A percentile compares a stretch with the other conserved stretches of the same genome.
Evolutionary conservation across 2,329 filamentous ascomycete genomes (phyloP).

Genomic region (Capronia epimyces): DNA sequence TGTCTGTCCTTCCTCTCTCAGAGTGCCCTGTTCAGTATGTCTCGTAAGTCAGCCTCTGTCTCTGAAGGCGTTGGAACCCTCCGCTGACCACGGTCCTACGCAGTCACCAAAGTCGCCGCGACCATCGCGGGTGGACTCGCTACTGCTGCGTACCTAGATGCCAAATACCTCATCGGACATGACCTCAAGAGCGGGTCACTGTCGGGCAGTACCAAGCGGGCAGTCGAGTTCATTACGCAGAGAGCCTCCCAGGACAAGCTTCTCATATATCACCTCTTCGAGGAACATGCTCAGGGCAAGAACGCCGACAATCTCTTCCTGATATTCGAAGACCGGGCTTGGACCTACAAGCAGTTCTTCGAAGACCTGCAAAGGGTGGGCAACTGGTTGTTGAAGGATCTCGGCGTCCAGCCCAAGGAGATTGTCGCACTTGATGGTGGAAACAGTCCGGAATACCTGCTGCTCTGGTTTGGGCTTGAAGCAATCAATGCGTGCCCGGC

Average conservation of each 20-base stretch:
- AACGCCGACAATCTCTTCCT: slow-evolving; percentile 54
- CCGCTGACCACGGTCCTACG: neutral
- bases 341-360: slow-evolving; percentile 55
- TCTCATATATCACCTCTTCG: slow-evolving; percentile 64
- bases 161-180: slow-evolving; percentile 61
- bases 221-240: slow-evolving; percentile 21
- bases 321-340: slow-evolving; percentile 60
- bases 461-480: slow-evolving; percentile 60
- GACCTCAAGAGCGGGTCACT: slow-evolving; percentile 52
- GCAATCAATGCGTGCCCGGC: slow-evolving; percentile 63
- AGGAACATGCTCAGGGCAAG: slow-evolving; percentile 51
- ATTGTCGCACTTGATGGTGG: slow-evolving; percentile 62
- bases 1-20: neutral
- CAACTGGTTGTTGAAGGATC: slow-evolving; percentile 54
- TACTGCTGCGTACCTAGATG: slow-evolving; percentile 59
- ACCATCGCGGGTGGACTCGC: slow-evolving; percentile 35
- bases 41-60: slow-evolving; percentile 7
- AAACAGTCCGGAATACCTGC: slow-evolving; percentile 63
- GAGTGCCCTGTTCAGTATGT: slow-evolving; percentile 4
- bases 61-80: neutral
- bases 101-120: slow-evolving; percentile 28
- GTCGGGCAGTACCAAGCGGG: slow-evolving; percentile 10
- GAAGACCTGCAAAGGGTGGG: slow-evolving; percentile 54
- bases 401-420: slow-evolving; percentile 54
- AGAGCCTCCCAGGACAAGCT: slow-evolving; percentile 48